Evolutionary conservation across 768 basidiomycete genomes (phyloP), one percentile per base, ranked within the genome.

Genomic region (Tylopilus felleus): DNA sequence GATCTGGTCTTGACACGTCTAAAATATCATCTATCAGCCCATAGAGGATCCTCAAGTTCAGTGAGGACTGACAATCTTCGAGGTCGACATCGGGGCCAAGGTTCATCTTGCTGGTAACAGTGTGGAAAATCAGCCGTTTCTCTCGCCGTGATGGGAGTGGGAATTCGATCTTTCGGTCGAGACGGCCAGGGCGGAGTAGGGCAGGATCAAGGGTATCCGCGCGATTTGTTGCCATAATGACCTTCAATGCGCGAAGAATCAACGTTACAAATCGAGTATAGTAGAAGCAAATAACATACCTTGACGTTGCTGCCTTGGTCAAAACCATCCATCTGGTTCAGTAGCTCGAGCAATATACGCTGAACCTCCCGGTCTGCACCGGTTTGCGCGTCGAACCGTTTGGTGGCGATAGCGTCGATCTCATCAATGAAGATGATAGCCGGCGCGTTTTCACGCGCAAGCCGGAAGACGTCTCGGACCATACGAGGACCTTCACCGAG

Each of bases 241-340:
- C 97, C 94, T 97, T 56, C 1, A 6, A 25, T 47, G 19, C 53
- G 51, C 21, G 28, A 31, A 31, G 40, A 28, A 21, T 53, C 25
- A 46, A 40, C 8, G 2, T 10, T 33, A 29, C 7, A 40, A 25
- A 45, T 40, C 4, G 25, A 45, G 10, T 1, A 29, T 19, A 13
- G 16, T 21, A 5, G 21, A 45, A 56, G 13, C 13, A 43, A 44
- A 31, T 9, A 22, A 19, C 29, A 41, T 65, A 91, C 95, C 85
- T 99, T 98, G 67, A 99, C 97, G 63, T 95, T 98, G 69, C 93
- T 94, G 5, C 90, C 90, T 71, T 99, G 97, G 73, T 99, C 97
- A 72, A 99, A 99, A 59, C 97, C 97, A 65, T 99, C 97, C 97
- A 99, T 99, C 68, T 99, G 97, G 68, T 96, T 98, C 55, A 99